Conservation (phyloP, 2,329 filamentous ascomycete genomes). For the Fusarium setosum region DNA sequence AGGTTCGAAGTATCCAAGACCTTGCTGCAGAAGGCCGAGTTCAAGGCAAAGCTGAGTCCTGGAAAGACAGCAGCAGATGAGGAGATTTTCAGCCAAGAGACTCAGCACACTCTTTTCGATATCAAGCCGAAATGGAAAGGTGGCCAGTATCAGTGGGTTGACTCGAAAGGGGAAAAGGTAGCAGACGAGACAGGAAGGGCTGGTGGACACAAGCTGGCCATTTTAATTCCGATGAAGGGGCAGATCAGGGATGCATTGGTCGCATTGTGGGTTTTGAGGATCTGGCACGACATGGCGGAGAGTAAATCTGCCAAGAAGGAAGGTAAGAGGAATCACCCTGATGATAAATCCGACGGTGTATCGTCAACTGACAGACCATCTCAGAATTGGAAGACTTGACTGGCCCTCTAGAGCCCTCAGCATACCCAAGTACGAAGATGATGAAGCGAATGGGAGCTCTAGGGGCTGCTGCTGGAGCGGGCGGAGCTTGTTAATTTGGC, state of each 20-base stretch:
- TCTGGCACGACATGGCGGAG: slow-evolving; percentile 18
- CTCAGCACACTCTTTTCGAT: slow-evolving; percentile 10
- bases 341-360: accelerated
- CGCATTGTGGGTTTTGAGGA: slow-evolving; percentile 22
- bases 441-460: not conserved
- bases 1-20: not conserved
- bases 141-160: slow-evolving; percentile 21
- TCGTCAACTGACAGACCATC: not conserved
- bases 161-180: not conserved
- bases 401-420: not conserved
- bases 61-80: slow-evolving; percentile 15
- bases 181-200: slow-evolving; percentile 2
- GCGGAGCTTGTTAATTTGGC: not conserved
- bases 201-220: not conserved
- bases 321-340: not conserved
- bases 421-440: not conserved
- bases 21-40: not conserved
- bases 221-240: not conserved
- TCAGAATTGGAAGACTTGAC: not conserved
- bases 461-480: not conserved
- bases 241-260: slow-evolving; percentile 7
- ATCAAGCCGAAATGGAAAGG: slow-evolving; percentile 11
- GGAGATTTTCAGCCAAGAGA: not conserved
- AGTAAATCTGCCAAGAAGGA: not conserved
- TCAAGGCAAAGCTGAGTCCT: slow-evolving; percentile 12